Evolutionary conservation across 257 asterid genomes (phyloP).

Genomic region (Buddleja alternifolia): DNA sequence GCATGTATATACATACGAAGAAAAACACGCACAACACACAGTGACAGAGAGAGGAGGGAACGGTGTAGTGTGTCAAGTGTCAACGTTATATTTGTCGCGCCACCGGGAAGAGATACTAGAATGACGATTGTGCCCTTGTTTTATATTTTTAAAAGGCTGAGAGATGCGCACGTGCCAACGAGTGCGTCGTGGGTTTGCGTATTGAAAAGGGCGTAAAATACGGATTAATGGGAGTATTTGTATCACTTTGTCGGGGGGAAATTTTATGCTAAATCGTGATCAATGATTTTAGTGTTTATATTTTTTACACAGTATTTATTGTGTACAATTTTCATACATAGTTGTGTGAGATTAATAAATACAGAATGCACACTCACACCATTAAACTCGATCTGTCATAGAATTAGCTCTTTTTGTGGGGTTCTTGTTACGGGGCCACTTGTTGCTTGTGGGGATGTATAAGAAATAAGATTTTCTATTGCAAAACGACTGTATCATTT

Average conservation of each 20-base stretch:
- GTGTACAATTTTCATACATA: too few species aligned
- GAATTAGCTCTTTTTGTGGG: too few species aligned
- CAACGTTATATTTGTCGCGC: conserved; percentile 33
- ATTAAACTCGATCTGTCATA: too few species aligned
- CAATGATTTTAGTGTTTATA: too few species aligned
- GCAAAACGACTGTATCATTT: too few species aligned
- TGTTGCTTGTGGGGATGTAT: too few species aligned
- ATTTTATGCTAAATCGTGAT: too few species aligned
- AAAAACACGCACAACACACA: not conserved
- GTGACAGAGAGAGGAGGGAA: conserved; percentile 20
- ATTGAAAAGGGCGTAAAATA: conserved; percentile 30
- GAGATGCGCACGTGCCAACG: conserved; percentile 54
- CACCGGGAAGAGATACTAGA: conserved; percentile 16
- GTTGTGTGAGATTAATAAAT: too few species aligned
- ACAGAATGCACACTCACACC: too few species aligned
- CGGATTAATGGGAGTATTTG: conserved; percentile 34
- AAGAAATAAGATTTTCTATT: too few species aligned
- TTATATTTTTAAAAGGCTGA: conserved; percentile 26
- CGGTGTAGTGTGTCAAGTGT: conserved; percentile 24
- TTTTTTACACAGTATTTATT: too few species aligned
- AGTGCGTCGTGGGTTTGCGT: conserved; percentile 38
- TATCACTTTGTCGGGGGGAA: conserved; percentile 40
- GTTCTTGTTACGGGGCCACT: too few species aligned
- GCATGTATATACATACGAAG: not conserved
- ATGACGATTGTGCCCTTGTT: conserved; percentile 33